phyloP scores from a whole-genome alignment of 2,329 filamentous ascomycete species.

The Penicillium sp. region DNA sequence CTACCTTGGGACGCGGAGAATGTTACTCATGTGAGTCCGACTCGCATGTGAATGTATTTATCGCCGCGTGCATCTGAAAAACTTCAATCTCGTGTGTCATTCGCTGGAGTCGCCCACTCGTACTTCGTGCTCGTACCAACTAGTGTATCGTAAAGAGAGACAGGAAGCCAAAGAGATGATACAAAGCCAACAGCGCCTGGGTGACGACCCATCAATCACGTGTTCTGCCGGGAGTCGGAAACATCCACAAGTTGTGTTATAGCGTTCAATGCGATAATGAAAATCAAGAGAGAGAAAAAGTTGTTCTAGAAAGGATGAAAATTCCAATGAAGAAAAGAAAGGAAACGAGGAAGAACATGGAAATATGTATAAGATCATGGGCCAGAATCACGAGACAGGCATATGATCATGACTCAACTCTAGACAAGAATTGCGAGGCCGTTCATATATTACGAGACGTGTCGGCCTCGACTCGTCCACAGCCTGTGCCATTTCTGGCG shows the following conservation, averaged over 20 bases:
- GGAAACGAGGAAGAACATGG: not conserved
- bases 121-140: not conserved
- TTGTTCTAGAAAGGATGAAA: not conserved
- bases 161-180: not conserved
- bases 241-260: not conserved
- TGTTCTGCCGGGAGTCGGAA: not conserved
- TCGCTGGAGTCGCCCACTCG: not conserved
- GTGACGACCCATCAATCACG: not conserved
- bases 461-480: constrained; percentile 22
- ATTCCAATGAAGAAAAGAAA: not conserved
- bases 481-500: constrained; percentile 15
- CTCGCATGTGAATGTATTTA: not conserved
- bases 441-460: constrained; percentile 17
- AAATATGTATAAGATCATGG: not conserved
- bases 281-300: not conserved
- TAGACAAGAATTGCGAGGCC: not conserved
- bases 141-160: not conserved
- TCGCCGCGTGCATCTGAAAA: not conserved
- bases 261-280: not conserved
- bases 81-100: not conserved
- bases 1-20: not conserved
- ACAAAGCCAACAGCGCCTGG: not conserved
- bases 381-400: not conserved
- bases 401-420: not conserved
- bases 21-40: not conserved